Evolutionary conservation across 768 basidiomycete species (phyloP).

Genomic region (Serendipita indica): DNA sequence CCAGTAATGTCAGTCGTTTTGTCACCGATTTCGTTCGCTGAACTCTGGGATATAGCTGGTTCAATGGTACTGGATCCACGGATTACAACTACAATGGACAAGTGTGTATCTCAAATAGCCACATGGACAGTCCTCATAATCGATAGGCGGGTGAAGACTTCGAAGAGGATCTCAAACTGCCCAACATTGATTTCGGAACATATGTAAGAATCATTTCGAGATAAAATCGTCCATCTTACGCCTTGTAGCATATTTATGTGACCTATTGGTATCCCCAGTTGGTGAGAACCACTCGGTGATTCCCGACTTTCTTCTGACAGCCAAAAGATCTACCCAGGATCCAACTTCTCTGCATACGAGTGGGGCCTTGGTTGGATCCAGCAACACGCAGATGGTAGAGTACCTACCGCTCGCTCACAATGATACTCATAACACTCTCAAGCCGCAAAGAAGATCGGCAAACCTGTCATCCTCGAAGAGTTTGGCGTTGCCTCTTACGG

Average conservation of each 20-base stretch:
- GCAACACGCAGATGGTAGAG: slow-evolving; percentile 24
- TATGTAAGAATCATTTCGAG: slow-evolving; percentile 29
- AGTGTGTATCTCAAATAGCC: too few species aligned
- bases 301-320: neutral
- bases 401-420: slow-evolving; percentile 1
- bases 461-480: slow-evolving; percentile 23
- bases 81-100: slow-evolving; percentile 46
- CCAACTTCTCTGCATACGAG: slow-evolving; percentile 30
- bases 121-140: neutral
- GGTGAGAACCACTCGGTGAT: slow-evolving; percentile 13
- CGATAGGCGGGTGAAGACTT: slow-evolving; percentile 39
- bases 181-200: slow-evolving; percentile 41
- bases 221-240: neutral
- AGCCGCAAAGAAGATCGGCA: slow-evolving; percentile 33
- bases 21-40: neutral
- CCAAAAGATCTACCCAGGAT: slow-evolving; percentile 31
- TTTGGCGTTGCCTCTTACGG: slow-evolving; percentile 26
- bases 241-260: slow-evolving; percentile 17
- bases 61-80: slow-evolving; percentile 29
- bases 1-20: slow-evolving; percentile 18
- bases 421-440: neutral
- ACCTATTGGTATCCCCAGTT: slow-evolving; percentile 22
- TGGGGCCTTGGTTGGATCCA: slow-evolving; percentile 25
- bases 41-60: slow-evolving; percentile 26
- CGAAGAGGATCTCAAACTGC: slow-evolving; percentile 30